These are phyloP conservation scores for Tausonia pullulans DNA, from an alignment of 1,284 basidiomycete species.

Conservation along the genomic window DNA sequence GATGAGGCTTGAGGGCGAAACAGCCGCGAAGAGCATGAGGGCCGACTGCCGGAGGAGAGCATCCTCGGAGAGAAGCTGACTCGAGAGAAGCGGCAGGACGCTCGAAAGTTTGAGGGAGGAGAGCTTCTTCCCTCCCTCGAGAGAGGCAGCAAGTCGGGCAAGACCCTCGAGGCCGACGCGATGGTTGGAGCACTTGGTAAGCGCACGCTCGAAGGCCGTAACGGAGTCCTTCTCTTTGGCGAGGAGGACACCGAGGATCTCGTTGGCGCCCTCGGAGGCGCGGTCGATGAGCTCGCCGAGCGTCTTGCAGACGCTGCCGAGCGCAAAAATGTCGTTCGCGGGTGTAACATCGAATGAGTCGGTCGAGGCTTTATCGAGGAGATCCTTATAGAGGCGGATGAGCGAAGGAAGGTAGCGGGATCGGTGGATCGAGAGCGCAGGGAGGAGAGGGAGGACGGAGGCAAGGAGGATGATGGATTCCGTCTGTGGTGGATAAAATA, in stretches of 20 bases:
- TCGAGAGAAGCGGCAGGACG: conserved; percentile 20
- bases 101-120: conserved; percentile 4
- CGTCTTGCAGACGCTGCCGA: not conserved
- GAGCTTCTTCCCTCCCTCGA: conserved; percentile 4
- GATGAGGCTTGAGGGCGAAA: conserved; percentile 36
- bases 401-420: conserved; percentile 2
- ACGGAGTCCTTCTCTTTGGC: too few species aligned
- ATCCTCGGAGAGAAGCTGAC: conserved; percentile 39
- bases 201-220: too few species aligned
- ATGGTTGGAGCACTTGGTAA: too few species aligned
- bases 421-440: not conserved
- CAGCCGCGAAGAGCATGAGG: conserved; percentile 30
- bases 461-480: not conserved
- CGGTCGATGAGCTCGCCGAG: conserved; percentile 5
- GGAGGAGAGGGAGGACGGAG: conserved; percentile 1
- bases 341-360: not conserved
- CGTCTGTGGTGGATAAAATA: not conserved
- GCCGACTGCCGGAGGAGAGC: conserved; percentile 31
- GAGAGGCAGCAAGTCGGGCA: not conserved
- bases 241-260: not conserved
- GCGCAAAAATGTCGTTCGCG: conserved; percentile 1
- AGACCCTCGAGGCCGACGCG: conserved; percentile 7
- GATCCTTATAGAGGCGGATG: not conserved
- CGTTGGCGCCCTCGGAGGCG: not conserved
- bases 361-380: not conserved